These are phyloP conservation scores for Melocanna baccifera DNA, from an alignment of 176 grass and related monocot genomes.

Conservation along the genomic window DNA sequence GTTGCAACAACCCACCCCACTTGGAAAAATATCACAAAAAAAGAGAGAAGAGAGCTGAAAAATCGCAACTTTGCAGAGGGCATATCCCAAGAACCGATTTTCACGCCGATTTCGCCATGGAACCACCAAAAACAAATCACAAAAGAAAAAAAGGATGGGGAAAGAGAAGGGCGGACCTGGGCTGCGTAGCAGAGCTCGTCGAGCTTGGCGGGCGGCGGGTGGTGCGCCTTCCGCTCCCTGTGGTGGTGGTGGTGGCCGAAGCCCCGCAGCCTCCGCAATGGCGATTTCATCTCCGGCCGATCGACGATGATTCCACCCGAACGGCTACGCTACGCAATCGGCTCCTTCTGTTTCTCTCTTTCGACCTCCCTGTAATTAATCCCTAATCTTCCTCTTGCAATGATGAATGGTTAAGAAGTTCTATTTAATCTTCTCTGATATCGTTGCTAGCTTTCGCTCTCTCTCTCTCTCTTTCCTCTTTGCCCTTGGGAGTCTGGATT, in stretches of 20 bases:
- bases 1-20: background rate
- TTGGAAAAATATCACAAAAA: background rate
- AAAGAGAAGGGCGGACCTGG: conserved; percentile 51
- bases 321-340: background rate
- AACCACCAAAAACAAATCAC: background rate
- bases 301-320: conserved; percentile 16
- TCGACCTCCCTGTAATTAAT: background rate
- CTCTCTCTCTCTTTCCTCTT: background rate
- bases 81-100: conserved; percentile 28
- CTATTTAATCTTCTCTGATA: background rate
- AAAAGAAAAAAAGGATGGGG: background rate
- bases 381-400: background rate
- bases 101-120: background rate
- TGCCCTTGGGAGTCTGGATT: background rate
- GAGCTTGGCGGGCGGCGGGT: conserved; percentile 54
- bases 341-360: background rate
- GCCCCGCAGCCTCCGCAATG: conserved; percentile 67
- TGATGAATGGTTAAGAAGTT: background rate
- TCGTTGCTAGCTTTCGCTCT: background rate
- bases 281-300: conserved; percentile 65
- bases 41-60: background rate
- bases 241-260: conserved; percentile 46
- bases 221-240: conserved; percentile 45
- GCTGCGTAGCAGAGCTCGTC: conserved; percentile 77
- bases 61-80: background rate